Base-by-base conservation (phyloP, 179 eudicot genomes). In the Nepenthes alata region DNA sequence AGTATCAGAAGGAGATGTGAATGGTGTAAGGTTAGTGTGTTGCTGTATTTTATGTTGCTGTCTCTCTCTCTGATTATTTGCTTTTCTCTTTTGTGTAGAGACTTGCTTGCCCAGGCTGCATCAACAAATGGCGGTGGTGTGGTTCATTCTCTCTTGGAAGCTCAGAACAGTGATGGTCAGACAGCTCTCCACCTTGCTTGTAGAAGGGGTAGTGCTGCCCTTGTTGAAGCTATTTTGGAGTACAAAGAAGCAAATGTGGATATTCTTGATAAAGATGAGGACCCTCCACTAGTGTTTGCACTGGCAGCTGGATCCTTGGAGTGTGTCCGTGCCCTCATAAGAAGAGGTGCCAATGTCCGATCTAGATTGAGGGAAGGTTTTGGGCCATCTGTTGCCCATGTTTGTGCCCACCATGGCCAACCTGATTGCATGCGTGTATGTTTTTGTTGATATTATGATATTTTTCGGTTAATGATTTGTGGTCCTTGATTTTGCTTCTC, bases 361-460 rank as follows among this genome's bases (percentile, higher is more conserved):
- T 83, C 95, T 64, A 83, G 83, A 68, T 77, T 93, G 75, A 80
- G 95, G 72, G 97, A 85, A 64, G 98, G 98, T 62, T 75, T 81
- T 75, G 98, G 98, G 47, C 95, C 97, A 67, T 89, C 97, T 58
- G 86, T 93, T 68, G 93, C 97, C 68, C 98, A 89, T 82, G 98
- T 93, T 67, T 89, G 98, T 78, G 97, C 98, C 14, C 87, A 86
- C 76, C 95, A 93, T 76, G 98, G 98, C 72, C 97, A 93, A 79
- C 97, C 98, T 47, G 98, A 93, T 79, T 93, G 98, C 77, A 93
- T 93, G 98, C 93, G 84, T 58, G 98, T 93, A 87, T 35, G 94
- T 75, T 58, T 61, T 65, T 52, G 50, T 49, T 37, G 55, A 63
- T 62, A 5, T 57, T 4, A 16, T 53, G 55, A 37, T 48, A 55